Conservation (phyloP, 1,139 yeast genomes). For the Hansenula sp. region DNA sequence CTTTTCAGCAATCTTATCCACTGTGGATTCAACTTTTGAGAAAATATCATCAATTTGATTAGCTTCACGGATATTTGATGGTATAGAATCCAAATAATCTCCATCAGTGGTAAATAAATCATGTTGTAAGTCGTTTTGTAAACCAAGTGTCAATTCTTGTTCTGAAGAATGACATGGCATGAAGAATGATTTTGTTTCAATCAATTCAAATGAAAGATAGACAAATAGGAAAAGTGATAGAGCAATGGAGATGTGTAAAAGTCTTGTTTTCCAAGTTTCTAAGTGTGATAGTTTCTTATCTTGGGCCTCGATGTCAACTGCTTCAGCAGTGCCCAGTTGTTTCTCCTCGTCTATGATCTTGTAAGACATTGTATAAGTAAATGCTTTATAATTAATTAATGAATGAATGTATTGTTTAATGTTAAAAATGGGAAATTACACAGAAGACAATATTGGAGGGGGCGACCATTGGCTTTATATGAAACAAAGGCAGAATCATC, state of each 20-base stretch:
- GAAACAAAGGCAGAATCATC: too few species aligned
- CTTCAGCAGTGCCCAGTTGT: not conserved
- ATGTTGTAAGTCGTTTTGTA: not conserved
- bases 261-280: not conserved
- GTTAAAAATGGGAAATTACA: too few species aligned
- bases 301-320: too few species aligned
- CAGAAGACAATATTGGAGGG: too few species aligned
- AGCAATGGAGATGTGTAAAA: not conserved
- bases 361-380: too few species aligned
- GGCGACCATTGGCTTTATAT: too few species aligned
- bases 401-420: too few species aligned
- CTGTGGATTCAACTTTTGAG: not conserved
- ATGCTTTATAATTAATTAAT: too few species aligned
- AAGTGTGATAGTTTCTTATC: not conserved
- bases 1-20: not conserved
- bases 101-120: not conserved
- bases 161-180: not conserved
- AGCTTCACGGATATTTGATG: not conserved
- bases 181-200: not conserved
- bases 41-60: not conserved
- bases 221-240: not conserved
- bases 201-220: not conserved
- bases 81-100: not conserved
- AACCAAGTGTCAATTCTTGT: too few species aligned
- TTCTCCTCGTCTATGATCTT: not conserved